Base-by-base conservation (phyloP, 1,139 yeast genomes). In the Geotrichum candidum region DNA sequence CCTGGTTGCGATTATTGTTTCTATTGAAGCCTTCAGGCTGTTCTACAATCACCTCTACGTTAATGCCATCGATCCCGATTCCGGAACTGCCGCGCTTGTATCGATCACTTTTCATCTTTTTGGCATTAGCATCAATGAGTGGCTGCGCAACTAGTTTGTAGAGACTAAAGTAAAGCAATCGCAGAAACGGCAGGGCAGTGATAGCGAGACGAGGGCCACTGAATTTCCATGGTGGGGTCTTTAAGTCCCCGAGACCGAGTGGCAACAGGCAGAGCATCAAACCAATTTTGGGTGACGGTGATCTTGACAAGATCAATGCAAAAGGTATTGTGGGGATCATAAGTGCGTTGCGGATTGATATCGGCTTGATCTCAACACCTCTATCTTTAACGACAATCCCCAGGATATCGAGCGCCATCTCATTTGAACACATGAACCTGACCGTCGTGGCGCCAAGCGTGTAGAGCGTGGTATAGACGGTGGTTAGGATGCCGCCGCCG, bases 381-480 rank as follows among this genome's bases (percentile, higher is more conserved):
- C 63, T 48, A 10, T 62, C 62, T 29, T 65, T 64, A 9, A 68
- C 57, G 2, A 63, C 56, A 51, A 71, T 63, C 9, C 73, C 74
- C 54, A 71, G 66, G 33, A 68, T 61, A 13, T 69, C 66, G 51
- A 77, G 54, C 10, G 70, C 71, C 66, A 70, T 66, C 29, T 70
- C 72, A 4, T 71, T 66, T 6, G 74, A 71, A 10, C 79, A 70
- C 41, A 73, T 73, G 63, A 79, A 70, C 11, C 80, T 56, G 22
- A 71, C 66, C 0, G 73, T 63, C n/a, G 72, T 68, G 9, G 73
- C 68, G 0, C 82, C 82, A 2, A 72, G 56, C 2, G 73, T 66
- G 50, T 69, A 68, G 4, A 74, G 63, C 0, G 70, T 60, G 3
- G 74, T 67, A 59, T 71, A 67, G 0, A 67, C 60, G 0, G 74